These are phyloP conservation scores for Trichoderma endophyticum DNA, from an alignment of 2,329 filamentous ascomycete genomes.

Conservation along the genomic window DNA sequence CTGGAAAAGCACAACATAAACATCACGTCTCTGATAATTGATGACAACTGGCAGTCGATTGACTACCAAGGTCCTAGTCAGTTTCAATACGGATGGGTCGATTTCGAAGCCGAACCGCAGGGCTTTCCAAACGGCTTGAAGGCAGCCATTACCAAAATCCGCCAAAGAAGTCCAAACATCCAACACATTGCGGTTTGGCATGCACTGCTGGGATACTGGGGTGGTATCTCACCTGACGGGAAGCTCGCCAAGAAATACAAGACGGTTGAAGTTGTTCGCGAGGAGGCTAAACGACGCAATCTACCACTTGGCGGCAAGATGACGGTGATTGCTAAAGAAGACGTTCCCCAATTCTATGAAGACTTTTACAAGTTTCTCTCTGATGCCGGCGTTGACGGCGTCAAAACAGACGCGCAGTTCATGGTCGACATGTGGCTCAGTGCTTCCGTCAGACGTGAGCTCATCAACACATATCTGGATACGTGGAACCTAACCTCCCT, in stretches of 20 bases:
- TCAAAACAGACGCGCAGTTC: conserved; percentile 93
- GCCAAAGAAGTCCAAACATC: conserved; percentile 66
- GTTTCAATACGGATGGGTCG: conserved; percentile 65
- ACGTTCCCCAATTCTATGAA: conserved; percentile 74
- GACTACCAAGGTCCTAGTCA: conserved; percentile 49
- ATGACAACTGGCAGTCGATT: conserved; percentile 93
- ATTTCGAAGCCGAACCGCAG: conserved; percentile 79
- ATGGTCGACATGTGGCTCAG: conserved; percentile 73
- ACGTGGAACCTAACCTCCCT: conserved; percentile 79
- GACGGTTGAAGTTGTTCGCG: conserved; percentile 58
- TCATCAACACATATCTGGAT: conserved; percentile 76
- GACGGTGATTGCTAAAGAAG: conserved; percentile 69
- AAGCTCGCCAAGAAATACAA: conserved; percentile 75
- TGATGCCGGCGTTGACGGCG: conserved; percentile 71
- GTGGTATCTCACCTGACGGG: conserved; percentile 73
- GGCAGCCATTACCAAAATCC: conserved; percentile 65
- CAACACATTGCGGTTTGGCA: conserved; percentile 93
- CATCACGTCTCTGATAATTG: conserved; percentile 84
- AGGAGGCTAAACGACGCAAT: conserved; percentile 45
- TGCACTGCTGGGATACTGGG: conserved; percentile 86
- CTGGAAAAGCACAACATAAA: conserved; percentile 70
- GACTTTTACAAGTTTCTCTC: conserved; percentile 87
- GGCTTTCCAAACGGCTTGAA: conserved; percentile 80
- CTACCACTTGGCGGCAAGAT: conserved; percentile 61
- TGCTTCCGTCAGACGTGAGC: conserved; percentile 64